Conservation (phyloP, 768 basidiomycete species). For the Amyloporia xantha region DNA sequence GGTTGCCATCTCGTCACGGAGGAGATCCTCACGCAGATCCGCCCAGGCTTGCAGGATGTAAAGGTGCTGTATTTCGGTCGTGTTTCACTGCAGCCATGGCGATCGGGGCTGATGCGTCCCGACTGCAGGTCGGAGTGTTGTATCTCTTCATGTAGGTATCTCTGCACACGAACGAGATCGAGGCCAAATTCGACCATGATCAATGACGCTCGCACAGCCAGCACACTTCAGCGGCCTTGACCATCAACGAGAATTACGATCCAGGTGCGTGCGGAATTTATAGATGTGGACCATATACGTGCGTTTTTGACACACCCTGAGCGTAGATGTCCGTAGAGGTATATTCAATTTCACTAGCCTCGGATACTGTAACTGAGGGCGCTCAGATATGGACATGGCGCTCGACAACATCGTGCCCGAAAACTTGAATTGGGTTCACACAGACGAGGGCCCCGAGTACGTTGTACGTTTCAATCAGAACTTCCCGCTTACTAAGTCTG, state of each 20-base stretch:
- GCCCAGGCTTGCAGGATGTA: conserved; percentile 59
- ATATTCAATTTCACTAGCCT: conserved; percentile 22
- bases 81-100: conserved; percentile 4
- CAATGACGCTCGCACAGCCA: conserved; percentile 31
- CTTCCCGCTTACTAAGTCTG: neutral
- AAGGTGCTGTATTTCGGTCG: conserved; percentile 42
- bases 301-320: neutral
- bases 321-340: conserved; percentile 40
- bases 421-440: conserved; percentile 73
- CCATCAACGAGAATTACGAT: conserved; percentile 89
- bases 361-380: conserved; percentile 14
- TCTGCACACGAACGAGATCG: neutral
- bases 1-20: conserved; percentile 85
- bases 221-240: conserved; percentile 75
- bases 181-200: neutral
- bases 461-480: conserved; percentile 17
- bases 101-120: neutral
- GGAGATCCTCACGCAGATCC: conserved; percentile 61
- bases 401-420: conserved; percentile 87
- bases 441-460: conserved; percentile 89
- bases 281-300: neutral
- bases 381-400: conserved; percentile 96
- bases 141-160: conserved; percentile 76
- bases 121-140: conserved; percentile 71
- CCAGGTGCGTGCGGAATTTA: conserved; percentile 37